Conservation (phyloP, 2,329 filamentous ascomycete genomes). For the Rhytidhysteron rufulum region DNA sequence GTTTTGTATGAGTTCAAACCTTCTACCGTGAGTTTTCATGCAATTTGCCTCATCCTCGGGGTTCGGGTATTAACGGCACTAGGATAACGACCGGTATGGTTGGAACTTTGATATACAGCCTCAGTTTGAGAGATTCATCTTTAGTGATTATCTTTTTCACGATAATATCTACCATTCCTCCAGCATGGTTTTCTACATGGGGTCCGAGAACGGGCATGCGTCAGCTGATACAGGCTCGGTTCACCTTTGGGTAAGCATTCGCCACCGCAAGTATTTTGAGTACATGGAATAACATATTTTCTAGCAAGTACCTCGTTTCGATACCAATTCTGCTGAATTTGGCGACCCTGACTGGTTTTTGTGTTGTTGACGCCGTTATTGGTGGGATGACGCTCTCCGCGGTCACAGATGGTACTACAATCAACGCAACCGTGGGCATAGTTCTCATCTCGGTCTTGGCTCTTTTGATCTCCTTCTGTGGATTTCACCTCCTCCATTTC, state of each 20-base stretch:
- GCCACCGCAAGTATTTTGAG: not conserved
- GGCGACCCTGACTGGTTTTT: slow-evolving; percentile 61
- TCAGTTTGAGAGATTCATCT: slow-evolving; percentile 54
- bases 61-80: slow-evolving; percentile 3
- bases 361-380: slow-evolving; percentile 58
- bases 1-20: slow-evolving; percentile 55
- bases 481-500: slow-evolving; percentile 52
- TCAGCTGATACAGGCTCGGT: slow-evolving; percentile 63
- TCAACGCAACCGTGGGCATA: slow-evolving; percentile 57
- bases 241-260: slow-evolving; percentile 52
- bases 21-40: slow-evolving; percentile 50
- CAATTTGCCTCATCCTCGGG: slow-evolving; percentile 34
- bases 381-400: slow-evolving; percentile 49
- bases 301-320: slow-evolving; percentile 52
- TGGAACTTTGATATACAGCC: slow-evolving; percentile 52
- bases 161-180: slow-evolving; percentile 50
- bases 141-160: slow-evolving; percentile 63
- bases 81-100: slow-evolving; percentile 62
- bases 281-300: too few species aligned
- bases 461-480: slow-evolving; percentile 60
- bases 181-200: slow-evolving; percentile 56
- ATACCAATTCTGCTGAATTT: slow-evolving; percentile 61
- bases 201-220: slow-evolving; percentile 62
- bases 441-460: slow-evolving; percentile 57
- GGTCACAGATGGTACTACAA: slow-evolving; percentile 27